phyloP scores from a whole-genome alignment of 1,139 yeast genomes.

The Blastobotrys proliferans region DNA sequence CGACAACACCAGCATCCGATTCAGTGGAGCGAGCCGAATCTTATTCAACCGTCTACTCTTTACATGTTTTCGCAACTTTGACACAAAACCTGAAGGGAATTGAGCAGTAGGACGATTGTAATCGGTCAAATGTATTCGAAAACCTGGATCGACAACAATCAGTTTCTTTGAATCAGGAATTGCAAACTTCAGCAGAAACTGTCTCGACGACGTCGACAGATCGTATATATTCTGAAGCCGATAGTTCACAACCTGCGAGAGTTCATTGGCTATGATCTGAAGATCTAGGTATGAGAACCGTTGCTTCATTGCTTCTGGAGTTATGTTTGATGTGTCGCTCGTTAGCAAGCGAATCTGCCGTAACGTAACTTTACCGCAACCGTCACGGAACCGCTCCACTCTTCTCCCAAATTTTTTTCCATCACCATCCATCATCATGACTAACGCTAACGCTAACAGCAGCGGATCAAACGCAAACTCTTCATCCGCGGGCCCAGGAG shows the following conservation, averaged over 20 bases:
- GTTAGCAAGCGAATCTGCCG: background rate
- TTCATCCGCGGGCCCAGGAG: no score
- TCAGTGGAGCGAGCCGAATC: constrained; percentile 69
- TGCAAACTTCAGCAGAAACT: constrained; percentile 75
- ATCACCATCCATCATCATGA: background rate
- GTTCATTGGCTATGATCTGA: constrained; percentile 64
- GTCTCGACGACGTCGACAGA: constrained; percentile 65
- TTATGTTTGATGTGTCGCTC: no score
- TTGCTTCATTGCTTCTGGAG: constrained; percentile 59
- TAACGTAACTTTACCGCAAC: background rate
- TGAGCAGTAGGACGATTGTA: constrained; percentile 77
- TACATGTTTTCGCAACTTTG: constrained; percentile 81
- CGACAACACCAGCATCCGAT: constrained; percentile 73
- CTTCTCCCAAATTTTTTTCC: background rate
- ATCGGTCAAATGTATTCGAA: constrained; percentile 72
- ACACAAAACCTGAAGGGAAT: constrained; percentile 78
- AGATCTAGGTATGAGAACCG: constrained; percentile 82
- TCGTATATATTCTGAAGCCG: constrained; percentile 85
- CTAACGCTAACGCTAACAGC: no score
- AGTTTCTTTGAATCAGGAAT: constrained; percentile 77
- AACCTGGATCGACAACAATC: constrained; percentile 81
- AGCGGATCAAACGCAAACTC: no score
- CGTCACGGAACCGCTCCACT: background rate
- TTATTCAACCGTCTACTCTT: constrained; percentile 73
- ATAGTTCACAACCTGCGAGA: constrained; percentile 54